phyloP scores from a whole-genome alignment of 495 filamentous ascomycete genomes.

The Neurospora sp. region DNA sequence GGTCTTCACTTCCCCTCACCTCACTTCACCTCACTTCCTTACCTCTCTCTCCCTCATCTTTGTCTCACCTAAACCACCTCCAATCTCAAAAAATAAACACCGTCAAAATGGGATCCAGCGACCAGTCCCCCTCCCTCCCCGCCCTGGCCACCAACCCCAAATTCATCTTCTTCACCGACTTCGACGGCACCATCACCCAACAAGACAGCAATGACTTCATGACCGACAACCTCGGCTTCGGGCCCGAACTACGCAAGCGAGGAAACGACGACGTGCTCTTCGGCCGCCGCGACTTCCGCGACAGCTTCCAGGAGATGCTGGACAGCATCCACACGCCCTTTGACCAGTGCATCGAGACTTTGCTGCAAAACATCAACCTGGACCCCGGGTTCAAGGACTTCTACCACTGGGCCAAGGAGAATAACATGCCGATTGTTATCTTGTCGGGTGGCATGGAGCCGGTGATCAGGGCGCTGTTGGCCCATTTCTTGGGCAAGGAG shows the following conservation, averaged over 20 bases:
- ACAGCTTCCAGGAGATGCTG: conserved; percentile 82
- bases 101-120: background rate
- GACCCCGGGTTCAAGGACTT: conserved; percentile 82
- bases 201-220: conserved; percentile 91
- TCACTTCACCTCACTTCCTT: background rate
- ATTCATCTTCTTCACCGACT: conserved; percentile 96
- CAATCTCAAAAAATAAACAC: background rate
- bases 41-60: background rate
- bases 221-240: conserved; percentile 87
- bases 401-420: conserved; percentile 64
- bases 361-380: conserved; percentile 74
- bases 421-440: conserved; percentile 87
- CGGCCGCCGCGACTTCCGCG: conserved; percentile 60
- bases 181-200: conserved; percentile 89
- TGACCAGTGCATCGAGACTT: conserved; percentile 62
- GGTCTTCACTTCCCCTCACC: background rate
- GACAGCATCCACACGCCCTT: conserved; percentile 69
- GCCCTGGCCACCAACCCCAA: conserved; percentile 59
- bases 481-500: conserved; percentile 64
- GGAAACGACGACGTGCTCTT: conserved; percentile 64
- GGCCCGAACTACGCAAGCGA: conserved; percentile 50
- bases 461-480: conserved; percentile 74
- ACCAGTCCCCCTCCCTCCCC: conserved; percentile 22
- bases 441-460: conserved; percentile 86
- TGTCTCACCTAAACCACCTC: background rate